Percentiles rank a stretch among this genome's conserved stretches.
These are phyloP conservation scores for Sphaceloma murrayae DNA, from an alignment of 2,329 filamentous ascomycete genomes.

Conservation along the genomic window DNA sequence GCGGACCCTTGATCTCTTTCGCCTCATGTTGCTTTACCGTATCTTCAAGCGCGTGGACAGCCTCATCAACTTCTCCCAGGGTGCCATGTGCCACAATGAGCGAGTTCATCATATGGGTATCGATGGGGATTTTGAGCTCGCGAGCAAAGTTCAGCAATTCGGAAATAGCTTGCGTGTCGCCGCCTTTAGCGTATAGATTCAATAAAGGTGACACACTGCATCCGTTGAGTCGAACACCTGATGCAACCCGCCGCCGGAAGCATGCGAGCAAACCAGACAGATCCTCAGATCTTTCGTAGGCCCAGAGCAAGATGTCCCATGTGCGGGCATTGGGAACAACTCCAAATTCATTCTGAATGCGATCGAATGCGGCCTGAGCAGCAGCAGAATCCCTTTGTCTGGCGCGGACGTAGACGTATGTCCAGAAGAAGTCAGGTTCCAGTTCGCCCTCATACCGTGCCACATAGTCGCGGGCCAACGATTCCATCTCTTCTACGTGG, in stretches of 20 bases:
- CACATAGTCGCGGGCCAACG: not conserved
- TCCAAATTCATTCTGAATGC: constrained; percentile 48
- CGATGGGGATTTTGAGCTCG: constrained; percentile 41
- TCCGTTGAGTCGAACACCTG: constrained; percentile 45
- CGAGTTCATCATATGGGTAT: constrained; percentile 50
- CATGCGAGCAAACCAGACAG: constrained; percentile 54
- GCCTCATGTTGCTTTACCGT: constrained; percentile 36
- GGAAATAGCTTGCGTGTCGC: constrained; percentile 62
- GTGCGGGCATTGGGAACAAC: constrained; percentile 49
- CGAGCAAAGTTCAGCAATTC: constrained; percentile 56
- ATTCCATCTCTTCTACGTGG: constrained; percentile 26
- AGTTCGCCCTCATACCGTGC: not conserved
- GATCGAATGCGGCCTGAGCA: constrained; percentile 52
- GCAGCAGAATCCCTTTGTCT: constrained; percentile 54
- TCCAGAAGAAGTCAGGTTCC: constrained; percentile 25
- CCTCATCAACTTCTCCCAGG: constrained; percentile 38
- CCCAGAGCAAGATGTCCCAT: constrained; percentile 72
- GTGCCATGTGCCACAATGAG: constrained; percentile 54
- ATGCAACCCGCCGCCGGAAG: constrained; percentile 52
- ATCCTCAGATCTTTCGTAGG: constrained; percentile 57
- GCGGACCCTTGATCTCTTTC: constrained; percentile 41
- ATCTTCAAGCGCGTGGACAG: constrained; percentile 46
- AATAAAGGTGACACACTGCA: constrained; percentile 66
- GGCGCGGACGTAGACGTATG: constrained; percentile 62
- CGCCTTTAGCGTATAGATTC: constrained; percentile 57